phyloP scores from a whole-genome alignment of 345 rosid genomes.

The Nasturtium officinale region DNA sequence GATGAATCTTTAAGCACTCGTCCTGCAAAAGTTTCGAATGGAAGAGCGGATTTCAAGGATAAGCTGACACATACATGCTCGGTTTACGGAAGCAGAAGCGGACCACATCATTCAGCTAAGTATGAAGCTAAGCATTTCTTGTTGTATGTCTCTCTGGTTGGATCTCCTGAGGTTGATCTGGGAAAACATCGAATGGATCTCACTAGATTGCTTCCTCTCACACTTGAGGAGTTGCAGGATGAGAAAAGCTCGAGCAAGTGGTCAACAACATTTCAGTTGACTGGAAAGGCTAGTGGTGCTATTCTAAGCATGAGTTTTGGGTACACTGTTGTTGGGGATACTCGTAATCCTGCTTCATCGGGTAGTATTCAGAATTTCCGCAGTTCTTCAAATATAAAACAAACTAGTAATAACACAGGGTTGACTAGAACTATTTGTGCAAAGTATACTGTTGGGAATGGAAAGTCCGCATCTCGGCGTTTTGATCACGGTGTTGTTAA shows the following conservation, averaged over 20 bases:
- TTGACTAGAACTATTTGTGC: conserved; percentile 39
- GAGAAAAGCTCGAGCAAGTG: conserved; percentile 90
- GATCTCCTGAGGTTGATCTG: conserved; percentile 73
- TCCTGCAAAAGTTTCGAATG: conserved; percentile 63
- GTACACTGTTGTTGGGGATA: conserved; percentile 67
- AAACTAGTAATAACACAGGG: conserved; percentile 41
- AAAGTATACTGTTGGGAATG: conserved; percentile 48
- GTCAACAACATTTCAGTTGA: conserved; percentile 87
- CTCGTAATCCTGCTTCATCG: conserved; percentile 46
- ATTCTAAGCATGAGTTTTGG: conserved; percentile 80
- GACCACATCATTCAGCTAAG: conserved; percentile 86
- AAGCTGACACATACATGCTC: conserved; percentile 68
- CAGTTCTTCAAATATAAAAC: conserved; percentile 46
- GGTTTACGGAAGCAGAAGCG: conserved; percentile 82
- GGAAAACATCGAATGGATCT: conserved; percentile 97
- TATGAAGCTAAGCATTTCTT: conserved; percentile 94
- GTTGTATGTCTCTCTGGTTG: conserved; percentile 64
- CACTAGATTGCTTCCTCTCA: conserved; percentile 84
- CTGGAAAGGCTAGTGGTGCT: conserved; percentile 81
- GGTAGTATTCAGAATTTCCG: conserved; percentile 46
- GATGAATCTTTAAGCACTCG: conserved; percentile 67
- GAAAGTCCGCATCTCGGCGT: conserved; percentile 44
- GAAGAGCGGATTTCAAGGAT: conserved; percentile 74
- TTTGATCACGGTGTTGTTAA: conserved; percentile 50
- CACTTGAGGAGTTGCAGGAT: conserved; percentile 89